Evolutionary conservation across 768 basidiomycete genomes (phyloP), one percentile per base, ranked within the genome.

Genomic region (Leccinum imitatum): DNA sequence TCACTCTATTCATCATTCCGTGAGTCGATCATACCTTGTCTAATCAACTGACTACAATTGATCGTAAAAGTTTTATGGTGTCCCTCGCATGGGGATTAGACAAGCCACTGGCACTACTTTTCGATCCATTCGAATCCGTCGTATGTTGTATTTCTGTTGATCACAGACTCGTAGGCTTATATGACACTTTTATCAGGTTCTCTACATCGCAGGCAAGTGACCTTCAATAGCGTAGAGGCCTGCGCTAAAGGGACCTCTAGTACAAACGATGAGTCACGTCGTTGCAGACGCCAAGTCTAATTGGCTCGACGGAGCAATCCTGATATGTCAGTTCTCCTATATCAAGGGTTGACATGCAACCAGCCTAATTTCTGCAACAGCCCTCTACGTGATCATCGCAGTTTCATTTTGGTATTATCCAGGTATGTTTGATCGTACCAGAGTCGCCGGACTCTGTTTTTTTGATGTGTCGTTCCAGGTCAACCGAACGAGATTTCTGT

Each of bases 51-150:
- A 27, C n/a, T 14, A 57, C 65, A 1, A 50, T 19, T 10, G 39
- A 52, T 17, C n/a, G 14, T 50, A 17, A 31, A 61, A 91, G 82
- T 56, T 87, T 91, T 65, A 87, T 91, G 63, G 83, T 91, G 31
- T 80, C 80, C 9, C 77, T 96, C 8, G 92, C 80, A 4, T 97
- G 93, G 94, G 83, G 84, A 23, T 76, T 95, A 53, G 87, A 86
- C 56, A 94, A 93, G 68, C 90, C 91, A 10, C 70, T 91, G 56
- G 87, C 86, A 15, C 77, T 95, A 57, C 79, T 95, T 37, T 95
- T 96, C 67, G 95, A 96, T 71, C 90, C 93, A 2, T 95, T 90
- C 70, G 91, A 95, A 76, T 89, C 90, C 1, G 77, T 95, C 50
- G 85, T 86, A 46, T 65, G 79, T 53, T 70, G 5, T 33, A 11